These are phyloP conservation scores for Phytopythium kandeliae DNA, from an alignment of 352 stramenopile species.

Conservation along the genomic window DNA sequence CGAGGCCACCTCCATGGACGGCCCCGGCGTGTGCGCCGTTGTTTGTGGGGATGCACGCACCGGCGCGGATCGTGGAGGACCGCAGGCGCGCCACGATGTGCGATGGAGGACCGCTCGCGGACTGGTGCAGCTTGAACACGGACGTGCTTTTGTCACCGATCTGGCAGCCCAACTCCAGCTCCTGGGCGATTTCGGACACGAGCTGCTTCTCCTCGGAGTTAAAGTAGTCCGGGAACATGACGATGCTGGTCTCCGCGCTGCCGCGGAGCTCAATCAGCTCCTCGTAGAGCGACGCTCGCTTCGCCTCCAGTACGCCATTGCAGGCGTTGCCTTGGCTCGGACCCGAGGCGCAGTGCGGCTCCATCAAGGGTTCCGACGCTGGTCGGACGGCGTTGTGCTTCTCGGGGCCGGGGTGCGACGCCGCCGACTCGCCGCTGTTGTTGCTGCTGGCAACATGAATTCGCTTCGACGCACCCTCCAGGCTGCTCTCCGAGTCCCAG, in stretches of 20 bases:
- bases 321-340: neutral
- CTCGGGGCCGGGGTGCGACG: too few relatives aligned
- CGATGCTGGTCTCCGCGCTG: constrained; percentile 41
- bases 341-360: constrained; percentile 1
- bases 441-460: neutral
- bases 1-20: constrained; percentile 5
- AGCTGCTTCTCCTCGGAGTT: constrained; percentile 44
- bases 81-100: constrained; percentile 4
- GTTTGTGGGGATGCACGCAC: constrained; percentile 3
- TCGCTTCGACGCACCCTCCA: neutral
- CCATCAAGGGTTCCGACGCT: neutral
- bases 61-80: constrained; percentile 9
- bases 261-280: constrained; percentile 55
- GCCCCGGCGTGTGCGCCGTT: too few relatives aligned
- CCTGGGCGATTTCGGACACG: constrained; percentile 40
- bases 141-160: constrained; percentile 54
- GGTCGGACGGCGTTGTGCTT: constrained; percentile 4
- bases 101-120: neutral
- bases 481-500: neutral
- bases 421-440: neutral
- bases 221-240: constrained; percentile 68
- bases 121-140: constrained; percentile 47
- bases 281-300: constrained; percentile 40
- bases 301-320: constrained; percentile 3
- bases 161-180: constrained; percentile 52